These are phyloP conservation scores for Pouteria glomerata DNA, from an alignment of 148 eudicot genomes.

Conservation along the genomic window DNA sequence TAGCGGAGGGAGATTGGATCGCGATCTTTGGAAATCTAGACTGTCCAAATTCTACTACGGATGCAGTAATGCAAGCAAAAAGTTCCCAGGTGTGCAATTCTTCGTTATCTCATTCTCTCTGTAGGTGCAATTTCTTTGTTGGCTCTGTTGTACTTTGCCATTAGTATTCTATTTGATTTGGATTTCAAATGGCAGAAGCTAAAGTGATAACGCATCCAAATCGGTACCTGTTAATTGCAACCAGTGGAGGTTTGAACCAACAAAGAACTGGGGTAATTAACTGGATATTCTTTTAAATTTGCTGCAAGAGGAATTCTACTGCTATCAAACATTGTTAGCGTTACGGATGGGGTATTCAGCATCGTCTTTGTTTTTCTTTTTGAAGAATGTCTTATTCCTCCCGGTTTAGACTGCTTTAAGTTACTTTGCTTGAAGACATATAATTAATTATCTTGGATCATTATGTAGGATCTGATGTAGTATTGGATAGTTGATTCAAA, in stretches of 20 bases:
- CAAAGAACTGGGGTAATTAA: slow-evolving; percentile 94
- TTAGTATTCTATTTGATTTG: background rate
- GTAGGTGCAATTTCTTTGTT: no score
- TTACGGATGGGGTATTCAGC: background rate
- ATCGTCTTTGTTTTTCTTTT: background rate
- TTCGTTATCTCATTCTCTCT: slow-evolving; percentile 4
- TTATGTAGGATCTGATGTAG: background rate
- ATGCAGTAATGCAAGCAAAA: slow-evolving; percentile 69
- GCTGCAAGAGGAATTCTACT: background rate
- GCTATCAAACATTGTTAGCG: background rate
- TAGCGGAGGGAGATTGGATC: slow-evolving; percentile 46
- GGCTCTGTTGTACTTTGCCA: no score
- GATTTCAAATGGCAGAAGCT: slow-evolving; percentile 45
- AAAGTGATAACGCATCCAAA: slow-evolving; percentile 45
- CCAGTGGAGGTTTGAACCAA: slow-evolving; percentile 97
- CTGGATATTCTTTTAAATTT: background rate
- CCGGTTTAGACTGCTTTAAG: no score
- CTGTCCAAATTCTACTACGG: slow-evolving; percentile 66
- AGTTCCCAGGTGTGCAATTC: slow-evolving; percentile 56
- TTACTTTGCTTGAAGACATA: no score
- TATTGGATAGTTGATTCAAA: background rate
- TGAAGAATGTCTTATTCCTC: background rate
- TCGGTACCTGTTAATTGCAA: slow-evolving; percentile 71
- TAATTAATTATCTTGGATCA: background rate
- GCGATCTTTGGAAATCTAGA: slow-evolving; percentile 69